Conservation (phyloP, 2,329 filamentous ascomycete genomes). For the Pestalotiopsis fici region DNA sequence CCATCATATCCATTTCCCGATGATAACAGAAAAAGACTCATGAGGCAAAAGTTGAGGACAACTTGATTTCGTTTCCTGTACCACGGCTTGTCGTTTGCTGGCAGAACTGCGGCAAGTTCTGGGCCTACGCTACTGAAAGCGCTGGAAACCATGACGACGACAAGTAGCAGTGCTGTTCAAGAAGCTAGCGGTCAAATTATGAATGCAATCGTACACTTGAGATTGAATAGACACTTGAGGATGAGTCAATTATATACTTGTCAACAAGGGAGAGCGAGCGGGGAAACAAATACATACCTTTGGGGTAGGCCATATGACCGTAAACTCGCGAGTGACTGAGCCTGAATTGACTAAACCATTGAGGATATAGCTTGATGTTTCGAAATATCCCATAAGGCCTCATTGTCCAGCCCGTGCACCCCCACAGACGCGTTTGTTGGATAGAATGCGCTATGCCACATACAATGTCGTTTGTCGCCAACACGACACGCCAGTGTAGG, state of each 20-base stretch:
- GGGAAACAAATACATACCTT: not conserved
- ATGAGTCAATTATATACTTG: not conserved
- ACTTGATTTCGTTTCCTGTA: not conserved
- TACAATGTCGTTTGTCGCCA: too few species aligned
- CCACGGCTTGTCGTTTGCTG: not conserved
- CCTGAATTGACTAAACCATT: not conserved
- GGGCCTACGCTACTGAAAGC: not conserved
- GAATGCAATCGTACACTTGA: not conserved
- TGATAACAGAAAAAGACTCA: not conserved
- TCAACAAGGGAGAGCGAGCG: not conserved
- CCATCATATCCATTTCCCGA: constrained; percentile 34
- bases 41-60: constrained; percentile 17
- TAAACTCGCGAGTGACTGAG: too few species aligned
- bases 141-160: not conserved
- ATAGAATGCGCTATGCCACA: too few species aligned
- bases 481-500: too few species aligned
- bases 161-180: not conserved
- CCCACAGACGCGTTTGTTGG: too few species aligned
- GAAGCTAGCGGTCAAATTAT: not conserved
- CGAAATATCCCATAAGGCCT: not conserved
- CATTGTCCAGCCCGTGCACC: too few species aligned
- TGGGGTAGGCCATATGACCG: too few species aligned
- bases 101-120: not conserved
- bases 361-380: not conserved
- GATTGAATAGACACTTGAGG: not conserved